Conservation (phyloP, 495 filamentous ascomycete genomes). For the Thozetella sp. region DNA sequence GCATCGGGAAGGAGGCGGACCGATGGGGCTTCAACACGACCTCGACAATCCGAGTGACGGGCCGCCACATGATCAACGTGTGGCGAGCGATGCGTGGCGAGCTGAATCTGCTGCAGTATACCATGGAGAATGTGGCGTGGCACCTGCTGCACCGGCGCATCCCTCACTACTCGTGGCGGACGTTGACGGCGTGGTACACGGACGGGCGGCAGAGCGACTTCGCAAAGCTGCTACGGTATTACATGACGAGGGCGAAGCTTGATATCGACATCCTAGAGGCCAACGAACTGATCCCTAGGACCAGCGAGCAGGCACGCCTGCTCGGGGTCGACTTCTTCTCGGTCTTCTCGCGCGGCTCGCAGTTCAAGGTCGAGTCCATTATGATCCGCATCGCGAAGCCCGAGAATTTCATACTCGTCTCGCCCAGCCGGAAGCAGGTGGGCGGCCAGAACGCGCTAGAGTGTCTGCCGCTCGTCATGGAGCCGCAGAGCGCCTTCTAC, state of each 20-base stretch:
- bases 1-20: constrained; percentile 83
- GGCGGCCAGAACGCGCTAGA: constrained; percentile 93
- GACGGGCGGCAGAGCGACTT: constrained; percentile 69
- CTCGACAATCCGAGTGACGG: constrained; percentile 83
- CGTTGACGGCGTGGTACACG: constrained; percentile 80
- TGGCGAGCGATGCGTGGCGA: constrained; percentile 96
- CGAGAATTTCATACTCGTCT: constrained; percentile 89
- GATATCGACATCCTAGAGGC: constrained; percentile 89
- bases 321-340: constrained; percentile 96
- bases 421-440: constrained; percentile 88
- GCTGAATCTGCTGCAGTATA: constrained; percentile 88
- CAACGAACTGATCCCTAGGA: constrained; percentile 86
- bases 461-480: constrained; percentile 95
- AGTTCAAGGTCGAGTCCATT: constrained; percentile 97
- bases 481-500: constrained; percentile 94
- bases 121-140: constrained; percentile 95
- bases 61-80: constrained; percentile 94
- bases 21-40: constrained; percentile 92
- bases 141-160: constrained; percentile 90
- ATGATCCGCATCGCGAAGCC: constrained; percentile 99
- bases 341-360: constrained; percentile 89
- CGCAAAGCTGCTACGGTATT: constrained; percentile 77
- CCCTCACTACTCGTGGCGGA: constrained; percentile 79
- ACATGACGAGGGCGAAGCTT: constrained; percentile 72
- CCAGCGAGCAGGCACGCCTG: constrained; percentile 91